Conservation (phyloP, 2,329 filamentous ascomycete genomes). For the Penicillium sp. region DNA sequence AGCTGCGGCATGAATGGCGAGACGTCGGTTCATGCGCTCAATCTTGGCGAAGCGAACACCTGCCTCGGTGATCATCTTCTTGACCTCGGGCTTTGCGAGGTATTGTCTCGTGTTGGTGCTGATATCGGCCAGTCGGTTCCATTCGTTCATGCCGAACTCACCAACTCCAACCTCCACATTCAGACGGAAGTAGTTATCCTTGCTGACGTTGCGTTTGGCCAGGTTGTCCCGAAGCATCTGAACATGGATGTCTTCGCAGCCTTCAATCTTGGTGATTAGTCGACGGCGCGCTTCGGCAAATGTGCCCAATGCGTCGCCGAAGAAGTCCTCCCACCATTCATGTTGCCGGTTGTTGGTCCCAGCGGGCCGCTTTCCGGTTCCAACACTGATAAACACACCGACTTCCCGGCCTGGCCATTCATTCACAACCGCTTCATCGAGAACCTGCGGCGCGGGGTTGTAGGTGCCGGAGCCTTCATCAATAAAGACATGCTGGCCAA, state of each 20-base stretch:
- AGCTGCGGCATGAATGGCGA: slow-evolving; percentile 54
- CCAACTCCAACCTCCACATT: slow-evolving; percentile 96
- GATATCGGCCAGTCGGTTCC: slow-evolving; percentile 91
- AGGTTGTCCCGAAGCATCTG: slow-evolving; percentile 81
- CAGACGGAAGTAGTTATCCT: slow-evolving; percentile 91
- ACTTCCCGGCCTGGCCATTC: slow-evolving; percentile 95
- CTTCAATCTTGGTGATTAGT: slow-evolving; percentile 90
- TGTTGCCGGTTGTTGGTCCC: slow-evolving; percentile 69
- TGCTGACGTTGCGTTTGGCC: slow-evolving; percentile 73
- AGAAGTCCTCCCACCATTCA: slow-evolving; percentile 90
- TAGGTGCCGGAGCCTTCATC: slow-evolving; percentile 91
- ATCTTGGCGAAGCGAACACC: slow-evolving; percentile 83
- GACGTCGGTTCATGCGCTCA: slow-evolving; percentile 71
- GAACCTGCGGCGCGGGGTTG: slow-evolving; percentile 80
- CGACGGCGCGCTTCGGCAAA: slow-evolving; percentile 86
- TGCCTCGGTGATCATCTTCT: slow-evolving; percentile 74
- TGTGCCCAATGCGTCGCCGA: slow-evolving; percentile 70
- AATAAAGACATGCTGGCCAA: slow-evolving; percentile 90
- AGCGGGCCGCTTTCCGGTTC: slow-evolving; percentile 83
- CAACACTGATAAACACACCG: slow-evolving; percentile 88
- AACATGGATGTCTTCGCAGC: slow-evolving; percentile 87
- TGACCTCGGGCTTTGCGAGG: slow-evolving; percentile 70
- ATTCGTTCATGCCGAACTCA: slow-evolving; percentile 99
- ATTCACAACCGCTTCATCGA: slow-evolving; percentile 88
- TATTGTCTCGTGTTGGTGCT: slow-evolving; percentile 89